Evolutionary conservation across 2,329 filamentous ascomycete genomes (phyloP), one percentile per base, ranked within the genome.

Genomic region (Kalmusia sp.): DNA sequence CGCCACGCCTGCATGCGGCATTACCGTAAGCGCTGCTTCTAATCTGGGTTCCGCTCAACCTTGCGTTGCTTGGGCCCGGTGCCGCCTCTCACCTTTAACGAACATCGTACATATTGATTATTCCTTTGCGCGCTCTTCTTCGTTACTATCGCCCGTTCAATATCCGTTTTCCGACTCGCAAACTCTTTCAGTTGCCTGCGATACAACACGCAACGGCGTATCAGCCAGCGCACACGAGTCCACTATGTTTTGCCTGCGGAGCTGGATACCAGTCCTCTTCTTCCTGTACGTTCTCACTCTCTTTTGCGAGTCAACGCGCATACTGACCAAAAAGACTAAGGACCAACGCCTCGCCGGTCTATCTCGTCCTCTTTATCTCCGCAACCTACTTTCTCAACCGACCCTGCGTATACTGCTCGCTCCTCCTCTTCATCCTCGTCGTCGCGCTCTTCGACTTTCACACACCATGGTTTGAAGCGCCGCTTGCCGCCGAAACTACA

Each of bases 361-460:
- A 81, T 67, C 74, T 80, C 56, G 62, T 80, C 57, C 75, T 80
- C 70, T 81, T 81, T 71, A 74, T 99, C 79, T 83, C 92, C 61
- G 92, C 93, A 75, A 96, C 93, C 61, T 98, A 96, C 82, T 91
- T 96, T 77, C 87, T 99, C 67, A 96, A 97, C 79, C 88, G 93
- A 50, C 95, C 95, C 49, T 99, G 95, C 80, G 89, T 96, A 65
- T 99, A 99, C 83, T 99, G 95, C 84, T 96, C 92, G 56, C 87
- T 97, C 57, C 89, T 99, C 49, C 91, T 99, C 43, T 84, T 96
- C 61, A 92, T 98, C 65, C 91, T 99, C 64, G 96, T 97, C 80
- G 84, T 93, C 62, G 96, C 92, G 73, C 95, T 98, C 79, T 95
- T 98, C 81, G 93, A 98, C 79, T 90, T 97, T 68, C 84, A 82